These are phyloP conservation scores for Fusarium dlaminii DNA, from an alignment of 2,329 filamentous ascomycete species.

Conservation along the genomic window DNA sequence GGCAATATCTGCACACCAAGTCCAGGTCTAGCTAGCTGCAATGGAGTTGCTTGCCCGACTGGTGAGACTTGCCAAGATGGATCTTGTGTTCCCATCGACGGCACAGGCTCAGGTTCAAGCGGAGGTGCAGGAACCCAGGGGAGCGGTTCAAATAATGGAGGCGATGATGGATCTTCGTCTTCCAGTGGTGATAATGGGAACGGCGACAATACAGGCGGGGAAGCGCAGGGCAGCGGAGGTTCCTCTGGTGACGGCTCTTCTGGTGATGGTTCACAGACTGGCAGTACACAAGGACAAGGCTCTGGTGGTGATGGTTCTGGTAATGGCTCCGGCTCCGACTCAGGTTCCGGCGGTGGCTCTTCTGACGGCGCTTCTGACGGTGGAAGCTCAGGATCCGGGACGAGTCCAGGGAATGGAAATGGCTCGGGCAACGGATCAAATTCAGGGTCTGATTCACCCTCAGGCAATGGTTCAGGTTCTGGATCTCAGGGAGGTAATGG, in stretches of 20 bases:
- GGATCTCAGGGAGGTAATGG: not conserved
- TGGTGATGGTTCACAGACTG: not conserved
- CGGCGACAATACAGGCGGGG: not conserved
- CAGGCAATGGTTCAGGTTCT: not conserved
- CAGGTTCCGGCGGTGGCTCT: not conserved
- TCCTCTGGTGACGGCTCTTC: not conserved
- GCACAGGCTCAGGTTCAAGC: not conserved
- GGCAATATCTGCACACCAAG: conserved; percentile 20
- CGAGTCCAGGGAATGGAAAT: not conserved
- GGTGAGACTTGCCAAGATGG: conserved; percentile 23
- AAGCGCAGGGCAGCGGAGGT: not conserved
- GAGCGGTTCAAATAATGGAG: not conserved
- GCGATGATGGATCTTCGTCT: not conserved
- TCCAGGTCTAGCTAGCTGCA: not conserved
- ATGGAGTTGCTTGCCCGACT: not conserved
- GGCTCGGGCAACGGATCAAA: not conserved
- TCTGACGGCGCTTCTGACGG: not conserved
- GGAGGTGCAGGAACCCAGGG: not conserved
- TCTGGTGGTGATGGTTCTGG: not conserved
- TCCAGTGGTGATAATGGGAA: not conserved
- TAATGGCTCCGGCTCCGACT: not conserved
- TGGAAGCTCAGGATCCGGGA: not conserved
- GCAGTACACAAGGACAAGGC: conserved; percentile 2
- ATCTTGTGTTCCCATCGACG: not conserved
- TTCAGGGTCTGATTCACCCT: not conserved